Conservation (phyloP, 1,284 basidiomycete genomes). For the Peniophora sp. region DNA sequence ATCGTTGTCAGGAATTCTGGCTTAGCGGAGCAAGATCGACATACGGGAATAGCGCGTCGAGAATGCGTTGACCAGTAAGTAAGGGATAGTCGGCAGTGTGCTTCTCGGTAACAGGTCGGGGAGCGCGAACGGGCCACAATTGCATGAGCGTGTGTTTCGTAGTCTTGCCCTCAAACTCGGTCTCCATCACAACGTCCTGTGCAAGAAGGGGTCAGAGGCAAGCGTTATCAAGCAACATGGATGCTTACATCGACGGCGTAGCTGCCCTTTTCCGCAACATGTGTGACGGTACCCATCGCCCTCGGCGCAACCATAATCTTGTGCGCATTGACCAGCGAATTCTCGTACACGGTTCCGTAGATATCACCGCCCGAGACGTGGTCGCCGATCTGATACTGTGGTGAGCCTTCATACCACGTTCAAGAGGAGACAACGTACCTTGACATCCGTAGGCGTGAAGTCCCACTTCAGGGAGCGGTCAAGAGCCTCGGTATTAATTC, state of each 20-base stretch:
- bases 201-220: slow-evolving; percentile 4
- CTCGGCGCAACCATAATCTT: slow-evolving; percentile 95
- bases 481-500: slow-evolving; percentile 95
- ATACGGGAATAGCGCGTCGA: slow-evolving; percentile 95
- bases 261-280: slow-evolving; percentile 90
- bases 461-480: slow-evolving; percentile 92
- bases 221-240: neutral
- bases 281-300: slow-evolving; percentile 91
- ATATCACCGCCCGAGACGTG: slow-evolving; percentile 97
- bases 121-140: slow-evolving; percentile 97
- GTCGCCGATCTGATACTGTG: slow-evolving; percentile 69
- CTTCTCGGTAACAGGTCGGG: slow-evolving; percentile 92
- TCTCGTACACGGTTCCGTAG: slow-evolving; percentile 94
- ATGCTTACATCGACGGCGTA: slow-evolving; percentile 82
- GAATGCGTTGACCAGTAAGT: slow-evolving; percentile 93
- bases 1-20: slow-evolving; percentile 4
- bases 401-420: neutral
- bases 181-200: slow-evolving; percentile 92
- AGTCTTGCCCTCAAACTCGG: slow-evolving; percentile 94
- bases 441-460: slow-evolving; percentile 83
- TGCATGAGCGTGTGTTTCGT: slow-evolving; percentile 96
- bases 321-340: slow-evolving; percentile 93
- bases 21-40: slow-evolving; percentile 18
- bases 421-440: slow-evolving; percentile 33
- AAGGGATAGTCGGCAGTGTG: slow-evolving; percentile 90